Percentiles rank a stretch among this genome's conserved stretches.
Conservation (phyloP, 202 grass and related monocot species). For the Setaria viridis region DNA sequence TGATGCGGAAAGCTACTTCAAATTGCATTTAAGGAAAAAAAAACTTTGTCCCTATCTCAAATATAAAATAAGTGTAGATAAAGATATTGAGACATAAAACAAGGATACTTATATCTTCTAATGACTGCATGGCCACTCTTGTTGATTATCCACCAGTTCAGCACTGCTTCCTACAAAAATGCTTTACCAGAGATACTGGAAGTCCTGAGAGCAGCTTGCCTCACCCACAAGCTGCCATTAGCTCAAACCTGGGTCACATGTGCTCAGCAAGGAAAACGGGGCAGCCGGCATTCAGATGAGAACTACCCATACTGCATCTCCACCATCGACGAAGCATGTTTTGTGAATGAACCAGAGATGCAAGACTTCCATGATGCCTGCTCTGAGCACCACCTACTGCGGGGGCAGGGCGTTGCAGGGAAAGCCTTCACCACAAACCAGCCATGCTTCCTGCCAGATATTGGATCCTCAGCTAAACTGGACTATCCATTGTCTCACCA, state of each 20-base stretch:
- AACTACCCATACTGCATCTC: conserved; percentile 84
- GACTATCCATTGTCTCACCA: conserved; percentile 87
- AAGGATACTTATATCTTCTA: conserved; percentile 40
- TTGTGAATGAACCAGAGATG: conserved; percentile 73
- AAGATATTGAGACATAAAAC: conserved; percentile 38
- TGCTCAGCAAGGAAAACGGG: conserved; percentile 82
- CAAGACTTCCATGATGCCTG: conserved; percentile 73
- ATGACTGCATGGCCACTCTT: conserved; percentile 48
- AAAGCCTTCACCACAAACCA: conserved; percentile 79
- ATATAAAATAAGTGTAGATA: conserved; percentile 35
- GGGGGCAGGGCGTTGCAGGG: conserved; percentile 72
- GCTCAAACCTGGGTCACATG: conserved; percentile 94
- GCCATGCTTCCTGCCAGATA: conserved; percentile 75
- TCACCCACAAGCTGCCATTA: conserved; percentile 79
- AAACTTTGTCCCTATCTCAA: background rate
- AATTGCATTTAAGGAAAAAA: background rate
- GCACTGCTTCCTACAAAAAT: conserved; percentile 80
- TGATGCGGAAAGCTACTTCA: conserved; percentile 24
- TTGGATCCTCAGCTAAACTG: conserved; percentile 66
- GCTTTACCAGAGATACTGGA: conserved; percentile 88
- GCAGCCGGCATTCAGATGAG: conserved; percentile 85
- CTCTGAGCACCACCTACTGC: conserved; percentile 88
- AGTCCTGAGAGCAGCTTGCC: conserved; percentile 74
- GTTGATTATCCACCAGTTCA: conserved; percentile 65
- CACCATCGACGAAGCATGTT: conserved; percentile 71